phyloP scores from a whole-genome alignment of 2,329 filamentous ascomycete species.

The Raffaelea albimanens region DNA sequence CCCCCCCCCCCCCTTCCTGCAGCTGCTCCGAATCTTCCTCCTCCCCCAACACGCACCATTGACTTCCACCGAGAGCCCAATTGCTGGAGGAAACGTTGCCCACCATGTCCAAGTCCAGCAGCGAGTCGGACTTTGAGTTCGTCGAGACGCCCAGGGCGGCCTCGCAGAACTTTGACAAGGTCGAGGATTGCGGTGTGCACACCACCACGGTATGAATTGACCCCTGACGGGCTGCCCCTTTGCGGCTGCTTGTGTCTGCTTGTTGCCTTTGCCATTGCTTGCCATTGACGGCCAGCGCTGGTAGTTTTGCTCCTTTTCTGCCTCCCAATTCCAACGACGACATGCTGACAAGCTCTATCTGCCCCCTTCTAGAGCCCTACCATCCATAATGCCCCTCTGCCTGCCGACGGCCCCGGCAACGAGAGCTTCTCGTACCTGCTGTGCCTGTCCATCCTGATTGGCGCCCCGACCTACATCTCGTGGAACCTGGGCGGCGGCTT shows the following conservation, averaged over 20 bases:
- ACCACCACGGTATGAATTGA: constrained; percentile 40
- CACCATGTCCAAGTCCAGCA: constrained; percentile 42
- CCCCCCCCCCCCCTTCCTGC: not conserved
- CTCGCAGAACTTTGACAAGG: constrained; percentile 38
- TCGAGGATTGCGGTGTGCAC: constrained; percentile 44
- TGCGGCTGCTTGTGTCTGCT: constrained; percentile 2
- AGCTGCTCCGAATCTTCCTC: not conserved
- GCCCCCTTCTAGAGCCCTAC: constrained; percentile 56
- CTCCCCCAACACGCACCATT: not conserved
- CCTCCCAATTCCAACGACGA: too few species aligned
- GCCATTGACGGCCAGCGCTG: too few species aligned
- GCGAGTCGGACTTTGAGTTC: constrained; percentile 54
- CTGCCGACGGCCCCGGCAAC: constrained; percentile 75
- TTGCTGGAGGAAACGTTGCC: constrained; percentile 9
- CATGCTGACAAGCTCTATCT: constrained; percentile 10
- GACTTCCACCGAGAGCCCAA: constrained; percentile 2
- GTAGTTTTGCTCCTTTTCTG: not conserved
- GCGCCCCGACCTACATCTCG: constrained; percentile 70
- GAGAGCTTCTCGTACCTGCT: constrained; percentile 80
- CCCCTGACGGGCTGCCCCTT: not conserved
- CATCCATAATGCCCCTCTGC: constrained; percentile 91
- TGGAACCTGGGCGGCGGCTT: constrained; percentile 78
- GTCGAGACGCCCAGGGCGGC: constrained; percentile 46
- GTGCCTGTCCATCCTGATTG: constrained; percentile 59
- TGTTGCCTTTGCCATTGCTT: not conserved